Conservation (phyloP, 148 eudicot species). For the Spergularia bocconei region DNA sequence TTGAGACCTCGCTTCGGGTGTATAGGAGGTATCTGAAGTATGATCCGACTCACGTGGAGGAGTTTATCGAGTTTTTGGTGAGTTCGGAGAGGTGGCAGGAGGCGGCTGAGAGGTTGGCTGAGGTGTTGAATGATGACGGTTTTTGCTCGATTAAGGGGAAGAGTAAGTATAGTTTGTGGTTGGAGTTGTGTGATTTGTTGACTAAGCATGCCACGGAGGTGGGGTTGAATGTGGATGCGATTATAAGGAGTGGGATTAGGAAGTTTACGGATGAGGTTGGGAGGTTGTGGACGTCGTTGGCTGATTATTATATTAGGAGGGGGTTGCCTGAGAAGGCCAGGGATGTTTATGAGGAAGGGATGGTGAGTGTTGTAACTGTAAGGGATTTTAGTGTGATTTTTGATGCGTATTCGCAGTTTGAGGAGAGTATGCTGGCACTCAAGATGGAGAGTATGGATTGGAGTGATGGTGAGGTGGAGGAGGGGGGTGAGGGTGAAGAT, state of each 20-base stretch:
- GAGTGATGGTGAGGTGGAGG: conserved; percentile 51
- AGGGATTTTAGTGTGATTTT: conserved; percentile 91
- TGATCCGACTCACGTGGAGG: conserved; percentile 84
- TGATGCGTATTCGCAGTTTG: conserved; percentile 90
- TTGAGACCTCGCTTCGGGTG: conserved; percentile 89
- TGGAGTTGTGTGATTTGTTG: conserved; percentile 88
- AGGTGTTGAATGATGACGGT: conserved; percentile 78
- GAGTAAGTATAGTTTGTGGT: conserved; percentile 80
- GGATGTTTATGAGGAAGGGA: conserved; percentile 91
- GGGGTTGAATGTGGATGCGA: conserved; percentile 89
- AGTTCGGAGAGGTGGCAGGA: conserved; percentile 81
- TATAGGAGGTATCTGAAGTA: conserved; percentile 90
- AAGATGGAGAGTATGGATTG: conserved; percentile 71
- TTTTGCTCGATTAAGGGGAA: conserved; percentile 89
- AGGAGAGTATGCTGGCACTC: conserved; percentile 77
- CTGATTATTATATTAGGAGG: conserved; percentile 84
- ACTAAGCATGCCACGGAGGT: conserved; percentile 81
- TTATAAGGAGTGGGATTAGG: conserved; percentile 89
- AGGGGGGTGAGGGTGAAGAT: conserved; percentile 28
- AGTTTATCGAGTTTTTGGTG: conserved; percentile 79
- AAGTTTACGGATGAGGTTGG: conserved; percentile 98
- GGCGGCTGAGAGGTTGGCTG: conserved; percentile 84
- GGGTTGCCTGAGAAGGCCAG: conserved; percentile 78
- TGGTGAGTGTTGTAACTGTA: conserved; percentile 85
- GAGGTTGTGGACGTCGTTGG: conserved; percentile 83